These are phyloP conservation scores for Chenopodium album DNA, from an alignment of 148 eudicot species.

Conservation along the genomic window DNA sequence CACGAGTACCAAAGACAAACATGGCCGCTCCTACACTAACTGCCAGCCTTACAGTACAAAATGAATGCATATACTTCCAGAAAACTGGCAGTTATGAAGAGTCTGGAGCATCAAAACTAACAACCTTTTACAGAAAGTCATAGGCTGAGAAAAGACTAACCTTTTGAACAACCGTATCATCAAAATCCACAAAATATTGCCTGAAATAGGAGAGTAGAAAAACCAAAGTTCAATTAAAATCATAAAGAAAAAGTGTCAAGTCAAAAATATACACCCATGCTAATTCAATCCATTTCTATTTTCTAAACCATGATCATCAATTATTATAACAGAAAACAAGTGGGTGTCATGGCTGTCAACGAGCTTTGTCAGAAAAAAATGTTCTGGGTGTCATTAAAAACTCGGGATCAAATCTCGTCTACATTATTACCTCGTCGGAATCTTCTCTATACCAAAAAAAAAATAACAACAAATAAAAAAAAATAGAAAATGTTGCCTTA, in stretches of 20 bases:
- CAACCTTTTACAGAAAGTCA: constrained; percentile 1
- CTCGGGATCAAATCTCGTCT: neutral
- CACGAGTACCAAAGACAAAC: neutral
- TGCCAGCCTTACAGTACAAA: neutral
- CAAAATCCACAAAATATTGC: constrained; percentile 79
- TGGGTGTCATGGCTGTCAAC: too few species aligned
- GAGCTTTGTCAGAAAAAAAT: too few species aligned
- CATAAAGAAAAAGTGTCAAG: neutral
- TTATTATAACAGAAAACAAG: too few species aligned
- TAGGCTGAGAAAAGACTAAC: constrained; percentile 38
- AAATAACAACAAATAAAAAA: neutral
- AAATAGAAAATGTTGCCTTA: constrained; percentile 30
- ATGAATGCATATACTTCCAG: neutral
- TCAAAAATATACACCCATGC: neutral
- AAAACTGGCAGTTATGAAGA: neutral
- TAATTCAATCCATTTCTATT: neutral
- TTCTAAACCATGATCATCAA: too few species aligned
- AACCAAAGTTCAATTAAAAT: neutral
- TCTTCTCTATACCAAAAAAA: neutral
- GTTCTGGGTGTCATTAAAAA: too few species aligned
- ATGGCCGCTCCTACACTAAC: neutral
- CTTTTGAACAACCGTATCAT: constrained; percentile 74
- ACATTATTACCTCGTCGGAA: neutral
- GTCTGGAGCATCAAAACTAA: neutral
- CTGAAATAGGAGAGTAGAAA: constrained; percentile 33